These are phyloP conservation scores for Globisporangium solare DNA, from an alignment of 352 stramenopile genomes.

Conservation along the genomic window DNA sequence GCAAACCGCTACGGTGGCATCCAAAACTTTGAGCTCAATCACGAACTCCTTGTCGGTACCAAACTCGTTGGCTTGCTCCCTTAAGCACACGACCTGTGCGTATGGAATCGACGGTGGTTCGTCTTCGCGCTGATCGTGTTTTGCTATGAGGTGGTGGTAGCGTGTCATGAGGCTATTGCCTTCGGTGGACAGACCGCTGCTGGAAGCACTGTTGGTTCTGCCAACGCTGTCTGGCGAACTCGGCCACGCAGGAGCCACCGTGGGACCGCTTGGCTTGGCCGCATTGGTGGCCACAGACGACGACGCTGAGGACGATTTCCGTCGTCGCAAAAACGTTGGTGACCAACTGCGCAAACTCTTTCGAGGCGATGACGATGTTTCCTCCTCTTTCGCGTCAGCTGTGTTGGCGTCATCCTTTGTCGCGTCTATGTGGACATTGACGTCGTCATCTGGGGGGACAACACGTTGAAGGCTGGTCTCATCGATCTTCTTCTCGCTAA, in stretches of 20 bases:
- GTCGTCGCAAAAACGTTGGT: slow-evolving; percentile 30
- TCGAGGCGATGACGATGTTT: slow-evolving; percentile 2
- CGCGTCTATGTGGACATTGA: neutral
- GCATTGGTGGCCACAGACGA: slow-evolving; percentile 19
- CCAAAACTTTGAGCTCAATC: slow-evolving; percentile 31
- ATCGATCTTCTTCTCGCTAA: too few relatives aligned
- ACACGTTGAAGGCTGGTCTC: too few relatives aligned
- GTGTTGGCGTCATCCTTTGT: neutral
- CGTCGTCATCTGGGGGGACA: too few relatives aligned
- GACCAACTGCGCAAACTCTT: slow-evolving; percentile 31
- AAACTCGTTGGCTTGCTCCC: neutral
- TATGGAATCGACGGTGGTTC: neutral
- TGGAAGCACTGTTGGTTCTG: too few relatives aligned
- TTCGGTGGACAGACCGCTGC: too few relatives aligned
- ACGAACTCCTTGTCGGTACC: neutral
- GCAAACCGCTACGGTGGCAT: slow-evolving; percentile 27
- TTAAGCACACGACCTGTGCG: neutral
- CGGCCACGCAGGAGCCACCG: too few relatives aligned
- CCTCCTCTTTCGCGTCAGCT: neutral
- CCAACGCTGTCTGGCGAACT: too few relatives aligned
- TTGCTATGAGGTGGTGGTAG: neutral
- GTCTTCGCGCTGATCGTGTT: neutral
- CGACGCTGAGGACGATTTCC: slow-evolving; percentile 11
- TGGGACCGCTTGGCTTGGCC: neutral
- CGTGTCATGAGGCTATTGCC: too few relatives aligned